Base-by-base conservation (phyloP, 306 rosid genomes). In the Ammopiptanthus mongolicus region DNA sequence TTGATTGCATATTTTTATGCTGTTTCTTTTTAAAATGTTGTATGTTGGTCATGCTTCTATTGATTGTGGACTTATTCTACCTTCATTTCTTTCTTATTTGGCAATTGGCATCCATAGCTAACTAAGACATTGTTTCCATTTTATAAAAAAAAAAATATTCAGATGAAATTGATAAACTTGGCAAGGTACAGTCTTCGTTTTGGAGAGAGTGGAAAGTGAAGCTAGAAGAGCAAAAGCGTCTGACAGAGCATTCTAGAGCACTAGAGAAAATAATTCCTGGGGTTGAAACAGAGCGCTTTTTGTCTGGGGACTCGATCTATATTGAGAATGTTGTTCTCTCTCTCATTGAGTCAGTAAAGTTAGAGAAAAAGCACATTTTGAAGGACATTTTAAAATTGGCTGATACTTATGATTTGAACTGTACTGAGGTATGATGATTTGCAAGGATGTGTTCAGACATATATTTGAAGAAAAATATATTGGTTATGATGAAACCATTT, bases 151-250 rank as follows among this genome's bases (percentile, higher is more conserved):
- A 39, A 39, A 64, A 58, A 3, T 33, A 64, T 74, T 50, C 92
- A 92, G 99, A 90, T 52, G 97, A 90, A 78, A 70, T 86, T 42
- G 84, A 79, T 78, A 88, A 87, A 83, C 87, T 85, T 82, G 96
- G 88, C 81, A 80, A 84, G 82, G 97, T 72, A 62, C 97, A 92
- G 74, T 89, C 99, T 65, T 83, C 97, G 65, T 96, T 96, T 87
- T 96, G 99, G 99, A 89, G 92, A 78, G 97, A 90, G 77, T 95
- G 99, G 99, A 96, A 96, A 82, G 59, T 79, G 80, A 96, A 96
- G 84, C 82, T 92, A 78, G 98, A 96, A 70, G 93, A 92, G 83
- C 93, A 90, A 79, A 92, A 90, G 83, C 89, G 84, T 55, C 84
- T 86, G 37, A 84, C 99, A 28, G 99, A 96, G 82, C 87, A 80